Evolutionary conservation across 2,329 filamentous ascomycete species (phyloP), one percentile per base, ranked within the genome.

Genomic region (Chrysoporthe puriensis): DNA sequence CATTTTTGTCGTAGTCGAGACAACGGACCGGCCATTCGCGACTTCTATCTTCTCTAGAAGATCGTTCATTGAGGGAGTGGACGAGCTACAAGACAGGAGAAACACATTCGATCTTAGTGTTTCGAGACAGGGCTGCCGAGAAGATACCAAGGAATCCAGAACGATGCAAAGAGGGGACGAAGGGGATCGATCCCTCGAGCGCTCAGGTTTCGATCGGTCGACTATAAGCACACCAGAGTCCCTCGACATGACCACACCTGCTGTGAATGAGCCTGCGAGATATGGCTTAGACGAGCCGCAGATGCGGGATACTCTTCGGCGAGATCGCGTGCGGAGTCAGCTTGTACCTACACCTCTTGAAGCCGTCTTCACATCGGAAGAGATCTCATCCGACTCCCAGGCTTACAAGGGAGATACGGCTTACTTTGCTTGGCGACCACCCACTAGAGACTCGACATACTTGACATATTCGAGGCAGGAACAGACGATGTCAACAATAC

Each of bases 391-490:
- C 2, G 44, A 61, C 3, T 34, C 46, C 16, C 58, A 58, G 8
- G 50, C 64, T 18, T 44, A 61, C 1, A 32, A 40, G 14, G 52
- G 58, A 32, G 56, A 63, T 26, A 61, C 57, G n/a, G 13, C 40
- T n/a, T 48, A 66, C 36, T 69, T 69, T 18, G 61, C 68, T 11
- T 69, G 68, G 68, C 58, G 65, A 40, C 68, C 68, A 18, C 65
- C 61, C 16, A 61, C 58, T 2, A 40, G 61, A 32, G 57, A 62
- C 34, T 66, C 68, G 13, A 43, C 42, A 44, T 44, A 62, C 46
- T 66, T 65, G 13, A 43, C 42, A 44, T 44, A 62, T 40, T 1
- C 43, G n/a, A 21, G 13, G 36, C 58, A 62, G 44, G 21, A 32
- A 4, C 40, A 48, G 46, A 58, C 48, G 48, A 26, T 61, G 18